These are phyloP conservation scores for Tuber microsphaerosporum DNA, from an alignment of 495 filamentous ascomycete species.

Conservation along the genomic window DNA sequence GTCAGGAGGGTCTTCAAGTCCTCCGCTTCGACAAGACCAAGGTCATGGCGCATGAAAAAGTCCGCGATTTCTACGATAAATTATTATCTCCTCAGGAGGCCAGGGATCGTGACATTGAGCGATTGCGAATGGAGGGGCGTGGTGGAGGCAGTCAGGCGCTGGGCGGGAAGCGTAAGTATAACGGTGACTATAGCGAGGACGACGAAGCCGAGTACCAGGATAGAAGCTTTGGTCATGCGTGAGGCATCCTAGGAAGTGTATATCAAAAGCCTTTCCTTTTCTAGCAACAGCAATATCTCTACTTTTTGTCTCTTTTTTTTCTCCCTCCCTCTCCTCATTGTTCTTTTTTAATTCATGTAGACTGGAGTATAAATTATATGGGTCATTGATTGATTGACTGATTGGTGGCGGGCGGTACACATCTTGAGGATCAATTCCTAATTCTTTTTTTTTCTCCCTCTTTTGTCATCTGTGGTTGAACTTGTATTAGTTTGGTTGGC, in stretches of 20 bases:
- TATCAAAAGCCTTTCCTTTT: background rate
- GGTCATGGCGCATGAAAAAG: conserved; percentile 88
- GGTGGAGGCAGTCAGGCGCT: background rate
- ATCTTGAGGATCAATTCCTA: background rate
- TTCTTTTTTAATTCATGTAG: background rate
- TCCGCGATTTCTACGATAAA: conserved; percentile 74
- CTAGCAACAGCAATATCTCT: background rate
- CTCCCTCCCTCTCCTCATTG: too few species aligned
- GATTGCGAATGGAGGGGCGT: background rate
- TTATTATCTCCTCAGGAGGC: conserved; percentile 54
- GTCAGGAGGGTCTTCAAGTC: conserved; percentile 80
- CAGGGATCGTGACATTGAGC: background rate
- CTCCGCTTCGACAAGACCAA: conserved; percentile 79
- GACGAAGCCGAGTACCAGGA: background rate
- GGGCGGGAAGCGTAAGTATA: background rate
- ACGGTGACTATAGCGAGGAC: background rate
- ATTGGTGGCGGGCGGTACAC: background rate
- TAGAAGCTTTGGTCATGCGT: background rate
- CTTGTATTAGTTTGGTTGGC: background rate
- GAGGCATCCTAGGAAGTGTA: background rate
- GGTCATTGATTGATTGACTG: background rate
- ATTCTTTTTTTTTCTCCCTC: background rate
- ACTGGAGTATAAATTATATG: conserved; percentile 4
- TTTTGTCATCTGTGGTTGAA: background rate
- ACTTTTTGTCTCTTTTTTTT: background rate